These are phyloP conservation scores for Fusarium fujikuroi DNA, from an alignment of 2,329 filamentous ascomycete species.

Conservation along the genomic window DNA sequence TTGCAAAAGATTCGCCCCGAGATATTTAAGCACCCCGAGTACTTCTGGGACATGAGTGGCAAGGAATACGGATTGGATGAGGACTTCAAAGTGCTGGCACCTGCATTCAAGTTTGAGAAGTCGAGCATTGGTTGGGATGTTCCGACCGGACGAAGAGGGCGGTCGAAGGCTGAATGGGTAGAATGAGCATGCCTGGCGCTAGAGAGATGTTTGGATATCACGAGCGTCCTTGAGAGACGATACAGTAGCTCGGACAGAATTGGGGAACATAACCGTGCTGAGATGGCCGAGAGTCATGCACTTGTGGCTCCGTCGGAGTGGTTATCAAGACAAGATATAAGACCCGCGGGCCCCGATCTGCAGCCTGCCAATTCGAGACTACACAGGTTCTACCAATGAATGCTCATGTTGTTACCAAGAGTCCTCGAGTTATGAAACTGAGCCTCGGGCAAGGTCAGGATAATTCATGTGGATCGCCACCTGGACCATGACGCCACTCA, in stretches of 20 bases:
- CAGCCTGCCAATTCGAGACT: background rate
- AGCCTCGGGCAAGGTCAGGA: background rate
- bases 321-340: background rate
- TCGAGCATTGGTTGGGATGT: background rate
- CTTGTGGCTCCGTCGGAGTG: background rate
- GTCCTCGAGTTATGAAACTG: background rate
- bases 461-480: background rate
- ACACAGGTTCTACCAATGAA: background rate
- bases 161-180: background rate
- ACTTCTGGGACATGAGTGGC: slow-evolving; percentile 1
- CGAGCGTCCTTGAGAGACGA: no score
- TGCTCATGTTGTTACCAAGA: background rate
- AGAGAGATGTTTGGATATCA: no score
- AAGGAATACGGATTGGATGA: background rate
- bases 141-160: background rate
- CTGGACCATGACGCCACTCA: background rate
- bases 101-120: background rate
- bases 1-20: background rate
- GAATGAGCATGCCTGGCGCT: background rate
- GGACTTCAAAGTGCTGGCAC: background rate
- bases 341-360: background rate
- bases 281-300: background rate
- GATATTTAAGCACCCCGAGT: background rate
- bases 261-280: background rate
- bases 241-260: background rate